Evolutionary conservation across 2,329 filamentous ascomycete species (phyloP).

Genomic region (Lasiodiplodia sp.): DNA sequence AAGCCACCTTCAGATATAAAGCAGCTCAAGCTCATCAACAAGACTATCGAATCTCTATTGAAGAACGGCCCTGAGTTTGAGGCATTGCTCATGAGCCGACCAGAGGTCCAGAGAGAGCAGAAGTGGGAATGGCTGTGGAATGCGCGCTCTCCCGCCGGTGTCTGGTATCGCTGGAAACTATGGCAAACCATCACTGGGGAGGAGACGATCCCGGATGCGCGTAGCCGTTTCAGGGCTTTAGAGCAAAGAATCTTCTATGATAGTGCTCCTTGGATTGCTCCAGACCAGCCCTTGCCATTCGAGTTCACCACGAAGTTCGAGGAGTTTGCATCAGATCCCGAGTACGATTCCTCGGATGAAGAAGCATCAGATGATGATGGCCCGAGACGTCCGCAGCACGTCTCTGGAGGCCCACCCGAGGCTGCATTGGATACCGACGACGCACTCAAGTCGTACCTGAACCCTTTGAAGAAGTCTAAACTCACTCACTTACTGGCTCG

Average conservation of each 20-base stretch:
- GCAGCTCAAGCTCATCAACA: constrained; percentile 84
- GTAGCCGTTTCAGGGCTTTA: constrained; percentile 46
- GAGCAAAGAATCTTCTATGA: constrained; percentile 67
- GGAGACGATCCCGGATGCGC: not conserved
- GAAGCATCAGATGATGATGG: constrained; percentile 70
- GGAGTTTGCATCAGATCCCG: constrained; percentile 82
- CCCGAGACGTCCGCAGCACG: constrained; percentile 53
- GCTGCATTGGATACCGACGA: constrained; percentile 32
- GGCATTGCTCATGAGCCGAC: constrained; percentile 85
- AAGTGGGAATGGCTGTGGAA: constrained; percentile 97
- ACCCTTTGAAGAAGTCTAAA: constrained; percentile 83
- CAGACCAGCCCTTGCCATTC: constrained; percentile 75
- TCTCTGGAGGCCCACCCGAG: constrained; percentile 50
- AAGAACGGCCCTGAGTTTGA: constrained; percentile 87
- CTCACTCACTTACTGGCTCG: constrained; percentile 83
- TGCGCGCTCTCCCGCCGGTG: constrained; percentile 75
- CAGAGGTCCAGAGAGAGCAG: constrained; percentile 83
- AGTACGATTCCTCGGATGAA: constrained; percentile 87
- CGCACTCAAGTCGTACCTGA: constrained; percentile 72
- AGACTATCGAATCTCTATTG: constrained; percentile 80
- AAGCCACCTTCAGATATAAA: constrained; percentile 77
- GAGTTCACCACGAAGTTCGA: constrained; percentile 80
- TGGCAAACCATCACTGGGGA: constrained; percentile 84
- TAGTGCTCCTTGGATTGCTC: constrained; percentile 78
- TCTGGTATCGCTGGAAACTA: constrained; percentile 92